phyloP scores from a whole-genome alignment of 176 grass and related monocot genomes.

The Eleusine indica region DNA sequence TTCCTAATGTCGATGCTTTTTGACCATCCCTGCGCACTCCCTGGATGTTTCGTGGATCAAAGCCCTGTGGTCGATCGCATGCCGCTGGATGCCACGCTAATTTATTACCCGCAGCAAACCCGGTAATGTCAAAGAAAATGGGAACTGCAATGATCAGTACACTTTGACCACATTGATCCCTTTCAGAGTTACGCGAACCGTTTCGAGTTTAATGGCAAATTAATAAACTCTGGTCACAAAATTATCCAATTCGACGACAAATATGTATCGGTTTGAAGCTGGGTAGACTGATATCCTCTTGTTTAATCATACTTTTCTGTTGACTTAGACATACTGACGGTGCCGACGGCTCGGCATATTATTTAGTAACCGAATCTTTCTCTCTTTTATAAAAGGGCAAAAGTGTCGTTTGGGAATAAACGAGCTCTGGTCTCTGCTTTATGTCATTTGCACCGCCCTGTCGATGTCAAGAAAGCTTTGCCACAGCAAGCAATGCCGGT shows the following conservation, averaged over 20 bases:
- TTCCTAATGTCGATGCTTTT: conserved; percentile 52
- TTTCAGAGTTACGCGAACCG: not conserved
- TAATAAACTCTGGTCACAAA: not conserved
- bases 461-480: conserved; percentile 28
- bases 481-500: conserved; percentile 28
- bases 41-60: not conserved
- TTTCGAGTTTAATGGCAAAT: not conserved
- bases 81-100: not conserved
- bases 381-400: conserved; percentile 46
- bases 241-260: not conserved
- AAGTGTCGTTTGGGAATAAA: conserved; percentile 49
- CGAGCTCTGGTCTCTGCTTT: conserved; percentile 51
- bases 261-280: not conserved
- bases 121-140: not conserved
- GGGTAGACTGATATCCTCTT: not conserved
- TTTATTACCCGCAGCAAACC: not conserved
- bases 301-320: not conserved
- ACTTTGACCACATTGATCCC: not conserved
- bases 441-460: conserved; percentile 42
- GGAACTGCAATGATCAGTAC: not conserved
- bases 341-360: not conserved
- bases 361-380: conserved; percentile 31
- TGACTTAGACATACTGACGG: conserved; percentile 28
- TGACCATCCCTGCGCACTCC: conserved; percentile 23
- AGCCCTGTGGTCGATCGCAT: not conserved